phyloP scores from a whole-genome alignment of 345 rosid genomes.

The thale cress (Arabidopsis thaliana) region TAIR10.1 NC_003076.8:2133501-2134000 shows the following conservation, averaged over 20 bases:
- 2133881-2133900: conserved; percentile 14
- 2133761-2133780: no score
- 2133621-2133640: not conserved
- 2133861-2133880: not conserved
- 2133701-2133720: not conserved
- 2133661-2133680: not conserved
- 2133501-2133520: conserved; percentile 5
- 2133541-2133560: not conserved
- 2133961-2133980: conserved; percentile 36
- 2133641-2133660: not conserved
- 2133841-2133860: not conserved
- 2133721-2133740: no score
- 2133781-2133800: no score
- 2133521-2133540: no score
- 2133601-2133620: not conserved
- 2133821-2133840: conserved; percentile 32
- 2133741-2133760: no score
- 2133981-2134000: conserved; percentile 41
- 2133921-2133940: conserved; percentile 15
- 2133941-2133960: conserved; percentile 31
- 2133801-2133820: not conserved
- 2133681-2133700: not conserved
- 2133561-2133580: not conserved
- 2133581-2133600: not conserved
- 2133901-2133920: conserved; percentile 20